Percentiles rank a stretch among this genome's conserved stretches.
Evolutionary conservation across 352 stramenopile genomes (phyloP).

Genomic region (Pythium dissimile): DNA sequence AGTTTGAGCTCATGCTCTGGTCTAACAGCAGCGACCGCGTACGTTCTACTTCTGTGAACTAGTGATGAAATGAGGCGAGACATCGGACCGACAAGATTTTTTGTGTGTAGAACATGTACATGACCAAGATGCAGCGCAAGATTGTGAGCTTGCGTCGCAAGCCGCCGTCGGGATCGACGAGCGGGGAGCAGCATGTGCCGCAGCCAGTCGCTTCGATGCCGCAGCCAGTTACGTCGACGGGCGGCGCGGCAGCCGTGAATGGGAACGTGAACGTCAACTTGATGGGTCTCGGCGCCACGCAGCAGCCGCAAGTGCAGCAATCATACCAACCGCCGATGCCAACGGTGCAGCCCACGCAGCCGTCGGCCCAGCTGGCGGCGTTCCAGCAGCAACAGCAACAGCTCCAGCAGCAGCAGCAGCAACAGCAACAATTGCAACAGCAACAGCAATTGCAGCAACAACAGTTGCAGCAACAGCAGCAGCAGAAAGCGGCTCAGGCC

Average conservation of each 20-base stretch:
- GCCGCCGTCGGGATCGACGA: slow-evolving; percentile 26
- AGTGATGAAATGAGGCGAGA: too few relatives aligned
- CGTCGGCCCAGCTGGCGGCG: background rate
- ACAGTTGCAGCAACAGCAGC: slow-evolving; percentile 3
- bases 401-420: too few relatives aligned
- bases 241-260: slow-evolving; percentile 6
- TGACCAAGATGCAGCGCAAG: slow-evolving; percentile 84
- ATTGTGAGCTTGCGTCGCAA: slow-evolving; percentile 81
- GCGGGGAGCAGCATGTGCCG: background rate
- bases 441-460: background rate
- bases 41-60: slow-evolving; percentile 9
- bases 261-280: slow-evolving; percentile 21
- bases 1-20: slow-evolving; percentile 87
- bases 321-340: slow-evolving; percentile 10
- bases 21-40: slow-evolving; percentile 70
- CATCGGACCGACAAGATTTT: background rate
- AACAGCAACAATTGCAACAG: slow-evolving; percentile 2
- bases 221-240: background rate
- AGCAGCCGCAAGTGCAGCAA: slow-evolving; percentile 2
- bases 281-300: background rate
- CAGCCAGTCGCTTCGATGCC: background rate
- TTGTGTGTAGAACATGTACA: slow-evolving; percentile 58
- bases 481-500: background rate
- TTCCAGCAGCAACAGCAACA: slow-evolving; percentile 13
- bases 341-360: background rate